Evolutionary conservation across 371 early-diverging fungal genomes (phyloP).

Genomic region (Coemansia sp.): DNA sequence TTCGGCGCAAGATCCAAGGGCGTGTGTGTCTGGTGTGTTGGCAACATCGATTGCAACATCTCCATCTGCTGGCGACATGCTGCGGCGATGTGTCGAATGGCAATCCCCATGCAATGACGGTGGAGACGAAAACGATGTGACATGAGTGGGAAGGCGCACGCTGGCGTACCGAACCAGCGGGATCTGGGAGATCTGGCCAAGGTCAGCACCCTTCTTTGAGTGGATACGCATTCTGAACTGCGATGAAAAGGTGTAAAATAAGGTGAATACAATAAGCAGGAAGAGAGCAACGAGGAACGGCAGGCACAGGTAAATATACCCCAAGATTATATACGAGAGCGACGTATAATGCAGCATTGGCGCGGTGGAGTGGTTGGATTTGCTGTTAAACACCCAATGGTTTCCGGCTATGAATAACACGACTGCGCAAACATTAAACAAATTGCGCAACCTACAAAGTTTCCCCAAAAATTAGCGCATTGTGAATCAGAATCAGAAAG

Average conservation of each 20-base stretch:
- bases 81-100: not conserved
- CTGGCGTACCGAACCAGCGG: slow-evolving; percentile 41
- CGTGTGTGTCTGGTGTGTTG: not conserved
- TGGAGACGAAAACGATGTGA: slow-evolving; percentile 29
- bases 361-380: slow-evolving; percentile 56
- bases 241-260: slow-evolving; percentile 62
- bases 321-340: slow-evolving; percentile 61
- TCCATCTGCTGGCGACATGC: not conserved
- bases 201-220: slow-evolving; percentile 42
- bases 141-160: slow-evolving; percentile 2
- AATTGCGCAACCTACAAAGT: slow-evolving; percentile 36
- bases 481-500: slow-evolving; percentile 13
- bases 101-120: slow-evolving; percentile 31
- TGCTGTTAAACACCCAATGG: slow-evolving; percentile 63
- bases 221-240: slow-evolving; percentile 52
- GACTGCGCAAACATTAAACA: slow-evolving; percentile 63
- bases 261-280: slow-evolving; percentile 62
- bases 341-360: slow-evolving; percentile 62
- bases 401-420: slow-evolving; percentile 73
- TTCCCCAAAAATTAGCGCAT: slow-evolving; percentile 13
- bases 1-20: not conserved
- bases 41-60: slow-evolving; percentile 4
- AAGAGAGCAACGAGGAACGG: slow-evolving; percentile 66
- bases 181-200: slow-evolving; percentile 42
- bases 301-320: slow-evolving; percentile 65